These are phyloP conservation scores for Candida sonorensis DNA, from an alignment of 805 yeast genomes.

Conservation along the genomic window DNA sequence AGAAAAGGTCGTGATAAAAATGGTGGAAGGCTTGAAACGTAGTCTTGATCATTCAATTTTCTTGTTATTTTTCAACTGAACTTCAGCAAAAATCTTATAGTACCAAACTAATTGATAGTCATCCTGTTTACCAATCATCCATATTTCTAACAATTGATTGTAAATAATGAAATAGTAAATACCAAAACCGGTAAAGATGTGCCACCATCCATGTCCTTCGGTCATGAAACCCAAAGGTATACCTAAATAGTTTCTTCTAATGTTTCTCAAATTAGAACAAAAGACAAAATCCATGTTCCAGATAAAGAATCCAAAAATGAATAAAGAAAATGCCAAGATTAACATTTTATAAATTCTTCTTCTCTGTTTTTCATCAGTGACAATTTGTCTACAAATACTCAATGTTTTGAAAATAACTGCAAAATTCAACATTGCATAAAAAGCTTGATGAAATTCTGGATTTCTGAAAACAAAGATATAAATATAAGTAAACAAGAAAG, in stretches of 20 bases:
- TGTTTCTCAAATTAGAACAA: conserved; percentile 50
- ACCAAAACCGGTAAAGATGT: conserved; percentile 76
- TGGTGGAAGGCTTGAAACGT: no score
- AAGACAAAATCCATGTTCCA: conserved; percentile 89
- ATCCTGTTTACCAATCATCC: conserved; percentile 50
- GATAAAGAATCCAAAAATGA: conserved; percentile 66
- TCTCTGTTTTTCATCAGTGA: conserved; percentile 17
- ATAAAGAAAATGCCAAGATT: conserved; percentile 30
- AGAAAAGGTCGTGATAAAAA: no score
- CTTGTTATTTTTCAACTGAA: conserved; percentile 22
- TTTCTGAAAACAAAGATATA: conserved; percentile 64
- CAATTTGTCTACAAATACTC: conserved; percentile 15
- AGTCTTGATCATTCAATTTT: conserved; percentile 1
- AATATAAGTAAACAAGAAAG: conserved; percentile 50
- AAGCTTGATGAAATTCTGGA: conserved; percentile 85
- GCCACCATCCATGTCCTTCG: conserved; percentile 99
- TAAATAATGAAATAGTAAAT: conserved; percentile 81
- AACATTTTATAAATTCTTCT: conserved; percentile 22
- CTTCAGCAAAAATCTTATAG: conserved; percentile 47
- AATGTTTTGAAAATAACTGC: conserved; percentile 57
- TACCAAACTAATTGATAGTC: conserved; percentile 54
- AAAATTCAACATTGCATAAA: conserved; percentile 75
- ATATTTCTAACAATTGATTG: conserved; percentile 66
- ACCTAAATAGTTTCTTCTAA: conserved; percentile 57
- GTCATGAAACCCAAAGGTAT: conserved; percentile 80